Percentiles rank a stretch among this genome's conserved stretches.
Evolutionary conservation across 108 stramenopile species (phyloP).

Genomic region (Heterococcus sp.): DNA sequence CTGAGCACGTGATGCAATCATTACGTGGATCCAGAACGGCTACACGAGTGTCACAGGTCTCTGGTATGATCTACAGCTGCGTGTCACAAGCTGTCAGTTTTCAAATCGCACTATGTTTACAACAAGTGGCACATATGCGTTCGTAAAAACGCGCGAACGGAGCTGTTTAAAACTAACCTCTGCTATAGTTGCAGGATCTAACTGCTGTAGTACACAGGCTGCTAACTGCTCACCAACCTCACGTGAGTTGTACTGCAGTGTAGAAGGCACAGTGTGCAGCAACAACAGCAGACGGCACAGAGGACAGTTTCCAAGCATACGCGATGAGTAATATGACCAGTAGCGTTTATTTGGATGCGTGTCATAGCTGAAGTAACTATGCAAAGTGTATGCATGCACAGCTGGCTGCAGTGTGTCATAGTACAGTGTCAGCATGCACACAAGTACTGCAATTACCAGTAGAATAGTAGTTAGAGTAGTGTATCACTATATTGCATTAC

Average conservation of each 20-base stretch:
- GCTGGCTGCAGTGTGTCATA: too few species aligned
- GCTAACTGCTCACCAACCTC: constrained; percentile 56
- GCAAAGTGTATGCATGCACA: background rate
- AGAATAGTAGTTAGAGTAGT: background rate
- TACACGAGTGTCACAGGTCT: background rate
- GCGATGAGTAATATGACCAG: background rate
- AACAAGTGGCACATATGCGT: background rate
- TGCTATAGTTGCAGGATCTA: constrained; percentile 34
- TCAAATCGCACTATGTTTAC: background rate
- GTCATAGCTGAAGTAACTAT: background rate
- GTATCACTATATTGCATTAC: too few species aligned
- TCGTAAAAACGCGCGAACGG: background rate
- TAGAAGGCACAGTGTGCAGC: too few species aligned
- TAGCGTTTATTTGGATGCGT: background rate
- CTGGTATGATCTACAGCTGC: background rate
- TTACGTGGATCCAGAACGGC: background rate
- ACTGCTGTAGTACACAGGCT: constrained; percentile 32
- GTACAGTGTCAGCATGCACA: background rate
- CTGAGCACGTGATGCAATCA: too few species aligned
- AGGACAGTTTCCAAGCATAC: background rate
- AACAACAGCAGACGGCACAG: too few species aligned
- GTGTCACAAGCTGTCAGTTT: background rate
- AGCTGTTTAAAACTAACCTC: background rate
- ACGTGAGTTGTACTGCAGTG: background rate
- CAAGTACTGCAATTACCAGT: background rate